Percentiles rank a stretch among this genome's conserved stretches.
These are phyloP conservation scores for Phytophthora ohioensis DNA, from an alignment of 352 stramenopile species.

Conservation along the genomic window DNA sequence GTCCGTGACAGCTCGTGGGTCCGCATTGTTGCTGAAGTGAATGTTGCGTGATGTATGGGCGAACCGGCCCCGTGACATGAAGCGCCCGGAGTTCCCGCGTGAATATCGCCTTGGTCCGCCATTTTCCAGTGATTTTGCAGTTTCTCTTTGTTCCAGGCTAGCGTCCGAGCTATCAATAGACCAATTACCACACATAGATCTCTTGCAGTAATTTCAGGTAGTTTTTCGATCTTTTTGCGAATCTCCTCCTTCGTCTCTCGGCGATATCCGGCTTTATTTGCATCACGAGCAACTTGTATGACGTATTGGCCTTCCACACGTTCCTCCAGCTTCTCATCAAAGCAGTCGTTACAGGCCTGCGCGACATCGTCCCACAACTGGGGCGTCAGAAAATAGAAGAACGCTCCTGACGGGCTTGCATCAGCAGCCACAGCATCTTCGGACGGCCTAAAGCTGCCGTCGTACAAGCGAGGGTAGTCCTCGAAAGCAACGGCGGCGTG, in stretches of 20 bases:
- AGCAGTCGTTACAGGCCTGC: neutral
- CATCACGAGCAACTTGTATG: neutral
- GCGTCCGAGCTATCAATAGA: neutral
- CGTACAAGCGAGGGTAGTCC: neutral
- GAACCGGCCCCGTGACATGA: neutral
- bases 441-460: neutral
- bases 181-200: neutral
- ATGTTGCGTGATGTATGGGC: neutral
- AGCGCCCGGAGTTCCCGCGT: neutral
- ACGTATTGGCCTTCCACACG: neutral
- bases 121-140: neutral
- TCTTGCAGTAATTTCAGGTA: neutral
- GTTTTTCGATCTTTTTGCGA: neutral
- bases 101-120: neutral
- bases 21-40: neutral
- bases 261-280: neutral
- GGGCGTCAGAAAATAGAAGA: neutral
- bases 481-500: neutral
- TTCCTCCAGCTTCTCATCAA: neutral
- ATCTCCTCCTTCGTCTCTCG: neutral
- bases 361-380: neutral
- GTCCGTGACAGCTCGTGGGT: neutral
- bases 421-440: neutral
- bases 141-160: neutral
- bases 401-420: neutral